Evolutionary conservation across 2,329 filamentous ascomycete species (phyloP).

Genomic region (Blumeria hordei): DNA sequence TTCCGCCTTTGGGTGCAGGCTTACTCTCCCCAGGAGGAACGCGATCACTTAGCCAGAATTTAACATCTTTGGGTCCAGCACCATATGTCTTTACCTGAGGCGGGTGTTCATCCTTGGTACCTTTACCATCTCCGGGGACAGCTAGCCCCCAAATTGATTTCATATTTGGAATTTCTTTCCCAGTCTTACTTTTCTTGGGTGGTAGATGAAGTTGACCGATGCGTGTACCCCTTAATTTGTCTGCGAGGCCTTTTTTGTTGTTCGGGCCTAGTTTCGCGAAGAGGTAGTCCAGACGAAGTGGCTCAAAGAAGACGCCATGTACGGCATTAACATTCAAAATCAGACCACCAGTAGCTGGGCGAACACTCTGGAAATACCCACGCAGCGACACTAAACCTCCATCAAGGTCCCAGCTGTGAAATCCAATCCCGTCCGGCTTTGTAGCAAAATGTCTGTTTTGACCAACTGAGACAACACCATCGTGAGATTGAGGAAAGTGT

Average conservation of each 20-base stretch:
- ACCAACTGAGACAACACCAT: neutral
- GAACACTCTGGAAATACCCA: conserved; percentile 2
- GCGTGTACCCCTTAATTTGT: conserved; percentile 1
- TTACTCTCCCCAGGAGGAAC: neutral
- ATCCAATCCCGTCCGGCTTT: conserved; percentile 4
- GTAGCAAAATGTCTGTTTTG: conserved; percentile 1
- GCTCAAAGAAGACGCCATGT: conserved; percentile 1
- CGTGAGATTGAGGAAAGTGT: conserved; percentile 2
- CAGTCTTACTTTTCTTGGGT: neutral
- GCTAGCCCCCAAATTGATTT: conserved; percentile 2
- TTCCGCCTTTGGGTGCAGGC: neutral
- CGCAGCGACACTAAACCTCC: conserved; percentile 1
- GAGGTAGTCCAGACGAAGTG: neutral
- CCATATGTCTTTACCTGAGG: conserved; percentile 1
- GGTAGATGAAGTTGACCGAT: neutral
- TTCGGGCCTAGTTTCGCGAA: neutral
- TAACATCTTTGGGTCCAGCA: conserved; percentile 3
- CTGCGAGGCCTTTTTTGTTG: neutral
- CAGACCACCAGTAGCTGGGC: neutral
- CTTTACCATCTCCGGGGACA: neutral
- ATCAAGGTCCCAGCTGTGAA: conserved; percentile 2
- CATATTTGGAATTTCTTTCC: conserved; percentile 1
- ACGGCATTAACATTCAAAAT: conserved; percentile 1
- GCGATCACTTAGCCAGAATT: conserved; percentile 1
- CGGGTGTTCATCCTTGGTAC: conserved; percentile 1